Percentiles rank a stretch among this genome's conserved stretches.
phyloP scores from a whole-genome alignment of 257 asterid species.

The Galeopsis tetrahit region DNA sequence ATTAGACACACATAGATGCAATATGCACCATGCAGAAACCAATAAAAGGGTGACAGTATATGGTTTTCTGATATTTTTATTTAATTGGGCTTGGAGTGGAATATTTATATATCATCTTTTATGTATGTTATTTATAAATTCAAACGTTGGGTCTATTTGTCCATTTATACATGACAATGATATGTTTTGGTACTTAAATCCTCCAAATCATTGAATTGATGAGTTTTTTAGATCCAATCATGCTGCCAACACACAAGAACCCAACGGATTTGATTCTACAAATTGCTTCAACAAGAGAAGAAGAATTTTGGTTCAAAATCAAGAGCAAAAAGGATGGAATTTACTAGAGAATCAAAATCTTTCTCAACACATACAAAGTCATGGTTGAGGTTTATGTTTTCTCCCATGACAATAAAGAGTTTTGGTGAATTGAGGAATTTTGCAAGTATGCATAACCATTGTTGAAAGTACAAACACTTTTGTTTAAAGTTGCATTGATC shows the following conservation, averaged over 20 bases:
- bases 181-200: too few species aligned
- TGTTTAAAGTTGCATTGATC: too few species aligned
- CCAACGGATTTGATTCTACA: conserved; percentile 87
- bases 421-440: conserved; percentile 47
- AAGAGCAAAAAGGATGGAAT: conserved; percentile 49
- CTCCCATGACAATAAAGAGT: conserved; percentile 77
- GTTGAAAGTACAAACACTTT: too few species aligned
- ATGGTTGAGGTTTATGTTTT: conserved; percentile 77
- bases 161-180: too few species aligned
- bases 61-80: background rate
- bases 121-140: too few species aligned
- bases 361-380: conserved; percentile 69
- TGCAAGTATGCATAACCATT: too few species aligned
- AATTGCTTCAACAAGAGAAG: conserved; percentile 53
- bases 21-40: conserved; percentile 15
- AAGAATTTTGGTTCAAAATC: conserved; percentile 76
- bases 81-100: background rate
- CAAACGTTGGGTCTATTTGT: too few species aligned
- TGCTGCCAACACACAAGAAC: conserved; percentile 25
- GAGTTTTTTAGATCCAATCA: too few species aligned
- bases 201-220: too few species aligned
- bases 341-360: conserved; percentile 49
- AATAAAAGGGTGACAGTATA: background rate
- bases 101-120: background rate
- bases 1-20: background rate